Conservation (phyloP, 306 rosid genomes). For the Castanea mollissima region DNA sequence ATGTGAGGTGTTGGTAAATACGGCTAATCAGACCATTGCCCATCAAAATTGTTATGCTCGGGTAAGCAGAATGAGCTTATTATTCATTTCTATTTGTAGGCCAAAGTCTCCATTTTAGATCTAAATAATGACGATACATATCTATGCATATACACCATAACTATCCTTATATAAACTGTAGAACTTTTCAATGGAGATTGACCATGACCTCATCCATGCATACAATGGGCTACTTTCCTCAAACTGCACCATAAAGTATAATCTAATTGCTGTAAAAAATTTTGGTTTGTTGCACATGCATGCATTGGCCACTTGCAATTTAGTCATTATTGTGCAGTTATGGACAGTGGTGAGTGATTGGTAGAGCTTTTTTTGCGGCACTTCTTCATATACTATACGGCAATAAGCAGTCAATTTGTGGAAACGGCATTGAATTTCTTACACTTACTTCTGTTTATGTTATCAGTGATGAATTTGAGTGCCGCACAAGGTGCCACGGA, state of each 20-base stretch:
- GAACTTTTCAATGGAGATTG: not conserved
- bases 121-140: not conserved
- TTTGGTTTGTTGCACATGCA: not conserved
- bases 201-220: not conserved
- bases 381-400: no score
- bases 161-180: not conserved
- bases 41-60: slow-evolving; percentile 44
- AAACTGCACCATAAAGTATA: not conserved
- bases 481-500: not conserved
- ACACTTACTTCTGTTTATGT: not conserved
- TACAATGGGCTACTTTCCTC: not conserved
- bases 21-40: slow-evolving; percentile 50
- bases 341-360: not conserved
- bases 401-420: no score
- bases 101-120: not conserved
- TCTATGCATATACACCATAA: not conserved
- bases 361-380: not conserved
- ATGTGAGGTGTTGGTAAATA: slow-evolving; percentile 55
- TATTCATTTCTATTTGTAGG: not conserved
- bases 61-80: slow-evolving; percentile 4
- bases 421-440: not conserved
- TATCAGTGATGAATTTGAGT: slow-evolving; percentile 4
- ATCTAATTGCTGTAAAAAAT: not conserved
- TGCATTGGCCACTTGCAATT: not conserved
- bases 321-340: not conserved